Evolutionary conservation across 352 stramenopile species (phyloP).

Genomic region (Phytopythium vexans): DNA sequence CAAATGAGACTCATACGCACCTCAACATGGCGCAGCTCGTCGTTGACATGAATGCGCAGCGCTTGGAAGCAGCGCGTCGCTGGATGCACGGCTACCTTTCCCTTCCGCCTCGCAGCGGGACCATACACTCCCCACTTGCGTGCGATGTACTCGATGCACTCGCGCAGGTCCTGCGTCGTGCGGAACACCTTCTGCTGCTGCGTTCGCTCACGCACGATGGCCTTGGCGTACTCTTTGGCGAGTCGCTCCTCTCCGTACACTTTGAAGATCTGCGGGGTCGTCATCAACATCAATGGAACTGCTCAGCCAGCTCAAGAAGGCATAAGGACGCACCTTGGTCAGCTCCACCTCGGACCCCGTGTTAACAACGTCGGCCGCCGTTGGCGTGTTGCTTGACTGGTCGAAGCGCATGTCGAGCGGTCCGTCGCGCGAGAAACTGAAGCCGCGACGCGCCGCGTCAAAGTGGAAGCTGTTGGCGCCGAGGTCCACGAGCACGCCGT

Average conservation of each 20-base stretch:
- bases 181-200: constrained; percentile 41
- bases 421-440: constrained; percentile 71
- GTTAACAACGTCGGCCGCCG: constrained; percentile 68
- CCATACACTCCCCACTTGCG: constrained; percentile 51
- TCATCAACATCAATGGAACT: too few relatives aligned
- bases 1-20: constrained; percentile 5
- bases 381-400: constrained; percentile 25
- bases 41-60: constrained; percentile 78
- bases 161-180: constrained; percentile 61
- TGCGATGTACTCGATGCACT: constrained; percentile 75
- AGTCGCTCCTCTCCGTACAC: constrained; percentile 69
- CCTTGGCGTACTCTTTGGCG: constrained; percentile 80
- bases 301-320: background rate
- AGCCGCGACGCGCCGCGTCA: constrained; percentile 58
- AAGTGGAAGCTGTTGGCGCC: constrained; percentile 85
- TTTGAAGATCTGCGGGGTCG: constrained; percentile 42
- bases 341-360: constrained; percentile 69
- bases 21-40: constrained; percentile 71
- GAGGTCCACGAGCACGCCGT: constrained; percentile 75
- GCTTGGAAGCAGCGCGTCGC: constrained; percentile 78
- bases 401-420: constrained; percentile 84
- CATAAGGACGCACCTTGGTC: constrained; percentile 21
- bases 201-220: constrained; percentile 67
- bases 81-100: constrained; percentile 45
- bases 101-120: constrained; percentile 3